These are phyloP conservation scores for Boletus semigastroideus DNA, from an alignment of 1,284 basidiomycete species.

Conservation along the genomic window DNA sequence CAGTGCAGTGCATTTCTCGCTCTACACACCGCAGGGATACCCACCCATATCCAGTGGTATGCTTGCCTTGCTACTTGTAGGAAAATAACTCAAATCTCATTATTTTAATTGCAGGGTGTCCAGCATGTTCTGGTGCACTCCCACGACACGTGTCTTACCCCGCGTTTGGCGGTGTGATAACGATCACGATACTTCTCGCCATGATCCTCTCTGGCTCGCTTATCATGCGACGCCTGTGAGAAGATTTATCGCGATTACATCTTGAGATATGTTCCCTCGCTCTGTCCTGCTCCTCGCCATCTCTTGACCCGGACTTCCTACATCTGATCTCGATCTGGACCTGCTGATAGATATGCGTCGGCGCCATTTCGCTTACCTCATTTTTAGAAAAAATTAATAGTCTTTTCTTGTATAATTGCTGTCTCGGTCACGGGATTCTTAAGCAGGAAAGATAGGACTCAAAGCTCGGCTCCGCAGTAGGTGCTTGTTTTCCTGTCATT, in stretches of 20 bases:
- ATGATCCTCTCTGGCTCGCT: constrained; percentile 68
- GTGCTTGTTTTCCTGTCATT: background rate
- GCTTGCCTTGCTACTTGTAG: constrained; percentile 11
- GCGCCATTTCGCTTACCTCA: background rate
- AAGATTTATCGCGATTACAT: background rate
- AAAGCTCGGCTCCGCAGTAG: background rate
- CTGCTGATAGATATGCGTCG: background rate
- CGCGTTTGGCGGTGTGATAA: constrained; percentile 46
- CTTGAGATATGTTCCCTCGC: background rate
- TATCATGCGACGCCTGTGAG: constrained; percentile 22
- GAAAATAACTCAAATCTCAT: background rate
- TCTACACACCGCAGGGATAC: constrained; percentile 79
- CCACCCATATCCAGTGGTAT: constrained; percentile 66
- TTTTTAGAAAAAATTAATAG: too few species aligned
- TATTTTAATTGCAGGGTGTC: constrained; percentile 53
- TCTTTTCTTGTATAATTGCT: background rate
- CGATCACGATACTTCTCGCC: constrained; percentile 64
- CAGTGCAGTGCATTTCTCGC: constrained; percentile 70
- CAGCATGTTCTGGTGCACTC: constrained; percentile 57
- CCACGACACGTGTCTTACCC: constrained; percentile 54
- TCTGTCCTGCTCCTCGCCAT: too few species aligned
- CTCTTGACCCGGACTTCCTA: background rate
- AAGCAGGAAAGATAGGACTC: too few species aligned
- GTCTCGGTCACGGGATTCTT: too few species aligned
- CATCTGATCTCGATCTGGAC: background rate